Base-by-base conservation (phyloP, 768 basidiomycete species). In the Mycena vulgaris region DNA sequence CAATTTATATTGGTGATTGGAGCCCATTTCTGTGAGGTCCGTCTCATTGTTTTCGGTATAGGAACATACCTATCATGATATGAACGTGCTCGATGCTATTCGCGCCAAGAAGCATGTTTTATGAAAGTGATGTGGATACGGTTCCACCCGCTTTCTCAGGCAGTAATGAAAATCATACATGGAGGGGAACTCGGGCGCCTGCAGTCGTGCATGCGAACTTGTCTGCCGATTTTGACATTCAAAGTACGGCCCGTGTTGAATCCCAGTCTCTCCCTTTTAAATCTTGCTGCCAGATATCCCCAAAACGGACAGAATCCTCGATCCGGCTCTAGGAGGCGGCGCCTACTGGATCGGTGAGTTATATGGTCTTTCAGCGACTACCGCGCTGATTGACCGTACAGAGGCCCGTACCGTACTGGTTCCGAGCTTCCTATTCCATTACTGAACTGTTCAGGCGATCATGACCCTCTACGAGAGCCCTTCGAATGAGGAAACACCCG, bases 51-150 rank as follows among this genome's bases (percentile, higher is more conserved):
- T 25, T 53, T 25, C 14, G 47, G 30, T 63, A 35, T 23, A 91
- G 94, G 93, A 10, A 95, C 94, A 97, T 78, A 93, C 93, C 1
- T 84, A 87, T 68, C 96, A 97, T 83, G 94, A 95, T 78, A 83
- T 85, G 69, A 94, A 94, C 75, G 89, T 94, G 0, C 81, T 91
- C 72, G 91, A 89, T 64, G 92, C 93, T 10, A 89, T 97, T 75
- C 87, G 88, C 70, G 92, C 92, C 5, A 90, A 90, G 66, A 97
- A 96, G 80, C 89, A 95, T 78, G 90, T 97, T 47, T 97, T 75
- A 96, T 97, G 95, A 96, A 97, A 81, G 95, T 93, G 0, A 84
- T 95, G 80, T 95, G 95, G 94, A 95, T 95, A 39, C 86, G 93
- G 39, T 95, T 94, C 84, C 91, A 93, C 66, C 93, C 93, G 16